Base-by-base conservation (phyloP, 805 yeast species). In the Saccharomyces paradoxus region DNA sequence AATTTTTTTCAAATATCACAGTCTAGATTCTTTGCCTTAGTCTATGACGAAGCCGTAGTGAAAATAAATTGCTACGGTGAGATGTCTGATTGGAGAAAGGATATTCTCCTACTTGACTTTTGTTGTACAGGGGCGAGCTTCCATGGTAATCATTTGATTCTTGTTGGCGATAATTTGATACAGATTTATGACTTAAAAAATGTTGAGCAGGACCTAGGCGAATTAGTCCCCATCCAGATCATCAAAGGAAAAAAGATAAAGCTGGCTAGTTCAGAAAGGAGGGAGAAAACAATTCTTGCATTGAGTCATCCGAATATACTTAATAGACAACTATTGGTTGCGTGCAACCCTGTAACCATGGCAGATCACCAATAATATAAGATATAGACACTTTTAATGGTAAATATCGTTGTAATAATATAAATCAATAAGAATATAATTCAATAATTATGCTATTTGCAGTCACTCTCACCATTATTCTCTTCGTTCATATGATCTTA, bases 21-120 rank as follows among this genome's bases (percentile, higher is more conserved):
- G 50, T 74, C 79, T 52, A 70, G 74, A 13, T 80, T 80, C 51
- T 79, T 83, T 52, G 68, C 87, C 13, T 66, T 87, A 49, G 85
- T 87, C 41, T 89, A 87, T 71, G 86, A 80, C 54, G 83, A 82
- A 52, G 83, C 85, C 61, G 89, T 88, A 3, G 72, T 88, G 2
- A 83, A 83, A 55, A 77, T 84, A 55, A 82, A 85, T 64, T 77
- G 79, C 50, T 73, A 76, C 46, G 87, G 87, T 2, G 76, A 77
- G 57, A 71, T 83, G 41, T 76, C 80, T 8, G 63, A 70, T 41
- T 67, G 71, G 60, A 71, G 69, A 46, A 60, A 63, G 9, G 75
- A 72, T 57, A 70, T 75, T 5, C 59, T 76, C 49, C 76, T 76
- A 6, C 66, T 77, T 55, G 76, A 75, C 54, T 76, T 75, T 56